A percentile compares a stretch with the other conserved stretches of the same genome.
Conservation (phyloP, 345 rosid genomes). For the Arabidopsis thaliana region TAIR10.1 NC_003074.8:4459001-4459500, state of each 20-base stretch:
- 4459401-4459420: slow-evolving; percentile 93
- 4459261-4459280: slow-evolving; percentile 75
- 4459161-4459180: slow-evolving; percentile 95
- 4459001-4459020: slow-evolving; percentile 76
- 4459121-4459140: slow-evolving; percentile 91
- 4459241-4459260: slow-evolving; percentile 86
- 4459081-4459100: slow-evolving; percentile 89
- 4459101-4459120: slow-evolving; percentile 89
- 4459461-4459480: slow-evolving; percentile 63
- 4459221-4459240: slow-evolving; percentile 91
- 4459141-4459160: slow-evolving; percentile 90
- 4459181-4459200: slow-evolving; percentile 86
- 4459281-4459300: slow-evolving; percentile 93
- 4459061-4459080: slow-evolving; percentile 95
- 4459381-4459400: slow-evolving; percentile 84
- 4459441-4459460: slow-evolving; percentile 63
- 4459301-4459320: slow-evolving; percentile 88
- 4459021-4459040: slow-evolving; percentile 81
- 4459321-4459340: slow-evolving; percentile 79
- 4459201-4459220: slow-evolving; percentile 92
- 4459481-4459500: background rate
- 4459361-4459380: slow-evolving; percentile 67
- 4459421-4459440: slow-evolving; percentile 78
- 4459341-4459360: slow-evolving; percentile 75
- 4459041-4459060: slow-evolving; percentile 86